Evolutionary conservation across 805 yeast genomes (phyloP).

Genomic region (Yueomyces sinensis): DNA sequence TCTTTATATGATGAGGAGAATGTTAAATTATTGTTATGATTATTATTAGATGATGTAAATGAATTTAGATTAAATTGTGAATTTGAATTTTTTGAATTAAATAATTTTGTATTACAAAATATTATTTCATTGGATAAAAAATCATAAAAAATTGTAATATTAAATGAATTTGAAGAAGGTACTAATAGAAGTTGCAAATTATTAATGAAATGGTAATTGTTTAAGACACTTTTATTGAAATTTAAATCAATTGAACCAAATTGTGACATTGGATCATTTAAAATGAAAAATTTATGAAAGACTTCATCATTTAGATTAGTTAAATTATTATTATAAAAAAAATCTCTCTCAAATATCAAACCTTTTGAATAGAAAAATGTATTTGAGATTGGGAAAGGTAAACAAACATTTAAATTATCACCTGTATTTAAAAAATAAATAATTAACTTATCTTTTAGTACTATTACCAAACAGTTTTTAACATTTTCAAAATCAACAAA

Average conservation of each 20-base stretch:
- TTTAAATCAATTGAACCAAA: slow-evolving; percentile 61
- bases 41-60: too few relatives aligned
- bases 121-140: slow-evolving; percentile 6
- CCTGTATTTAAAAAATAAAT: slow-evolving; percentile 46
- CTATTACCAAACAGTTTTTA: slow-evolving; percentile 38
- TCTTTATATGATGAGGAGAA: too few relatives aligned
- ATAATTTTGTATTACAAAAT: slow-evolving; percentile 15
- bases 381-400: slow-evolving; percentile 52
- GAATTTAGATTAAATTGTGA: too few relatives aligned
- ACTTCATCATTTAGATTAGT: too few relatives aligned
- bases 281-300: slow-evolving; percentile 38
- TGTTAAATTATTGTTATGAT: too few relatives aligned
- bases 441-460: slow-evolving; percentile 46
- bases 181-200: slow-evolving; percentile 13
- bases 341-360: slow-evolving; percentile 39
- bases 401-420: slow-evolving; percentile 41
- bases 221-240: slow-evolving; percentile 44
- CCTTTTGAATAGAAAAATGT: slow-evolving; percentile 63
- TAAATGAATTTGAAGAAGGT: slow-evolving; percentile 17
- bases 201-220: slow-evolving; percentile 19
- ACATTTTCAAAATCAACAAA: slow-evolving; percentile 37
- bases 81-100: slow-evolving; percentile 1
- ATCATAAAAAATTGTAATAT: slow-evolving; percentile 17
- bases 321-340: slow-evolving; percentile 2
- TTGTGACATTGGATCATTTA: slow-evolving; percentile 64